Percentiles rank a stretch among this genome's conserved stretches.
phyloP scores from a whole-genome alignment of 768 basidiomycete genomes.

The Coprinellus micaceus region DNA sequence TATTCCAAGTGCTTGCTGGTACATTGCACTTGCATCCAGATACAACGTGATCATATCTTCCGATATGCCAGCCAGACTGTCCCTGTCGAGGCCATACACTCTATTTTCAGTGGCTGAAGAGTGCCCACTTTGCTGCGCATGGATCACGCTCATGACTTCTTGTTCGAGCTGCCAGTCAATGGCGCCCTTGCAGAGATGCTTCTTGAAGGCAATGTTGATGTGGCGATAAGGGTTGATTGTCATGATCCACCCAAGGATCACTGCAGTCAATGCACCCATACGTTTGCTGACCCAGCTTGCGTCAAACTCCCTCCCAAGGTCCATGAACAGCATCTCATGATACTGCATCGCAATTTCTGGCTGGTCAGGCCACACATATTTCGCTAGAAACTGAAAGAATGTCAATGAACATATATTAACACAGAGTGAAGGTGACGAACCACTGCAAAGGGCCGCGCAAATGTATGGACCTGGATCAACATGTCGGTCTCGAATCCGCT shows the following conservation, averaged over 20 bases:
- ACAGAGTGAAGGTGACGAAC: not conserved
- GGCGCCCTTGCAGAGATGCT: not conserved
- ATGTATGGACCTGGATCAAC: not conserved
- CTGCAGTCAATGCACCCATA: not conserved
- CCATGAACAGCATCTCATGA: constrained; percentile 6
- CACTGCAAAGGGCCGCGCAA: constrained; percentile 1
- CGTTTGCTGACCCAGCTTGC: not conserved
- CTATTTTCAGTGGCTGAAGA: not conserved
- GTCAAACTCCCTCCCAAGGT: not conserved
- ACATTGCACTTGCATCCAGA: not conserved
- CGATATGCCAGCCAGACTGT: not conserved
- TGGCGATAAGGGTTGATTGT: not conserved
- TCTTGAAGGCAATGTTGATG: not conserved
- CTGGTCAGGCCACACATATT: not conserved
- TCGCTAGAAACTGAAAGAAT: not conserved
- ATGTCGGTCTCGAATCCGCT: not conserved
- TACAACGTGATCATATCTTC: not conserved
- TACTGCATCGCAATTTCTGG: not conserved
- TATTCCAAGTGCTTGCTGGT: not conserved
- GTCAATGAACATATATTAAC: not conserved
- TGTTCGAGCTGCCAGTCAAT: not conserved
- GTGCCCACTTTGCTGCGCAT: constrained; percentile 3
- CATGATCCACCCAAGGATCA: not conserved
- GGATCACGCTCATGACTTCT: not conserved
- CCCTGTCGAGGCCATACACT: not conserved